Evolutionary conservation across 805 yeast species (phyloP).

Genomic region (Candida incommunis): DNA sequence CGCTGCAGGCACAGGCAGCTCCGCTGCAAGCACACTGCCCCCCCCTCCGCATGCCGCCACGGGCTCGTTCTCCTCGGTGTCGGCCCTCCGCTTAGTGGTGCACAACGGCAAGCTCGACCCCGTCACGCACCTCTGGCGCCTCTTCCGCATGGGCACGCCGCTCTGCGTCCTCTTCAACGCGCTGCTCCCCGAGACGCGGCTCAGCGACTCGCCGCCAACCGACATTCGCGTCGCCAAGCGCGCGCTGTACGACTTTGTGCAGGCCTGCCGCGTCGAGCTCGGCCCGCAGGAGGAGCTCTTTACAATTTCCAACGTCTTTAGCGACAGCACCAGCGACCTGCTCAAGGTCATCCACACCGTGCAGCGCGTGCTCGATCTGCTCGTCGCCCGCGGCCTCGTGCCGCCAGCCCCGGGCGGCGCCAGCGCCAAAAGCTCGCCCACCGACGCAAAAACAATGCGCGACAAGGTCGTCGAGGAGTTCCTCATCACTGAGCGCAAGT

Average conservation of each 20-base stretch:
- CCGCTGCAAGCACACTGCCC: constrained; percentile 49
- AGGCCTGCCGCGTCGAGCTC: constrained; percentile 69
- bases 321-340: constrained; percentile 66
- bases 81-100: constrained; percentile 52
- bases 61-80: constrained; percentile 37
- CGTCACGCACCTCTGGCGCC: constrained; percentile 76
- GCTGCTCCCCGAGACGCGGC: constrained; percentile 34
- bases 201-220: constrained; percentile 38
- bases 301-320: constrained; percentile 79
- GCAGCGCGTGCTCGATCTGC: constrained; percentile 41
- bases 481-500: constrained; percentile 81
- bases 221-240: constrained; percentile 70
- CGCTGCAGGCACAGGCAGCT: constrained; percentile 48
- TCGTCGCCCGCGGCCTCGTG: constrained; percentile 11
- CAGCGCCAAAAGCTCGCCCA: not conserved
- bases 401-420: constrained; percentile 5
- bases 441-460: constrained; percentile 25
- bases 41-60: constrained; percentile 12
- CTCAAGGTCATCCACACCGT: constrained; percentile 65
- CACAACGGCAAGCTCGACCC: constrained; percentile 59
- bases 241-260: constrained; percentile 77
- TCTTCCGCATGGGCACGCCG: constrained; percentile 88
- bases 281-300: constrained; percentile 64
- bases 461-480: constrained; percentile 75
- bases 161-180: constrained; percentile 73